These are phyloP conservation scores for Fusarium sp. DNA, from an alignment of 2,329 filamentous ascomycete genomes.

Conservation along the genomic window DNA sequence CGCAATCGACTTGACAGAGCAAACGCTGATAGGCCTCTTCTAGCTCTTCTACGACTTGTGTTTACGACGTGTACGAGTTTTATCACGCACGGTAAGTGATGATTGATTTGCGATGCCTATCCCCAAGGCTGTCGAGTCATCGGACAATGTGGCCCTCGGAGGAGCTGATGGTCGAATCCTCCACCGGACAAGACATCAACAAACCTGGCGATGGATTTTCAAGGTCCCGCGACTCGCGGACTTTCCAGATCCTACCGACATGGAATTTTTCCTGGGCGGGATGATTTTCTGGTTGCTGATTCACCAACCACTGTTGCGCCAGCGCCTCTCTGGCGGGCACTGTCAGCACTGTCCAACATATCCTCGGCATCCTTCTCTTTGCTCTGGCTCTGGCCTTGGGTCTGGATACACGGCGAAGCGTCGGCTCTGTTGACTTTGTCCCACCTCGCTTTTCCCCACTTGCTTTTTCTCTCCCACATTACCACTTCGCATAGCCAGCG, in stretches of 20 bases:
- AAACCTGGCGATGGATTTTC: not conserved
- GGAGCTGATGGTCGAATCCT: not conserved
- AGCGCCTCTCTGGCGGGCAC: not conserved
- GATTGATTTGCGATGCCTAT: not conserved
- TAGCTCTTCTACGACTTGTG: conserved; percentile 44
- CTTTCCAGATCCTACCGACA: too few species aligned
- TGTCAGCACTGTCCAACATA: not conserved
- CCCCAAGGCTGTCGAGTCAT: not conserved
- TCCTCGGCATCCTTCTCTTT: not conserved
- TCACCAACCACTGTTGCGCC: conserved; percentile 7
- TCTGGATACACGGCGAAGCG: not conserved
- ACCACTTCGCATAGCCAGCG: not conserved
- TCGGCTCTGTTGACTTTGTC: not conserved
- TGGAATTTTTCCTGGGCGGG: not conserved
- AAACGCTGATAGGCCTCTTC: conserved; percentile 27
- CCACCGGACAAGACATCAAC: not conserved
- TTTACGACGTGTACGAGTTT: conserved; percentile 46
- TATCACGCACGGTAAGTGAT: conserved; percentile 43
- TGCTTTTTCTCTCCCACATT: not conserved
- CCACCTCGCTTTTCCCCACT: not conserved
- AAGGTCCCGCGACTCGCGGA: not conserved
- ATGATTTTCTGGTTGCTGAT: conserved; percentile 2
- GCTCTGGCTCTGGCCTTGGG: not conserved
- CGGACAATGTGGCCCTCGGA: not conserved
- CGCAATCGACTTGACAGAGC: not conserved